Percentiles rank a stretch among this genome's conserved stretches.
Evolutionary conservation across 2,329 filamentous ascomycete species (phyloP).

Genomic region (Nemania abortiva): DNA sequence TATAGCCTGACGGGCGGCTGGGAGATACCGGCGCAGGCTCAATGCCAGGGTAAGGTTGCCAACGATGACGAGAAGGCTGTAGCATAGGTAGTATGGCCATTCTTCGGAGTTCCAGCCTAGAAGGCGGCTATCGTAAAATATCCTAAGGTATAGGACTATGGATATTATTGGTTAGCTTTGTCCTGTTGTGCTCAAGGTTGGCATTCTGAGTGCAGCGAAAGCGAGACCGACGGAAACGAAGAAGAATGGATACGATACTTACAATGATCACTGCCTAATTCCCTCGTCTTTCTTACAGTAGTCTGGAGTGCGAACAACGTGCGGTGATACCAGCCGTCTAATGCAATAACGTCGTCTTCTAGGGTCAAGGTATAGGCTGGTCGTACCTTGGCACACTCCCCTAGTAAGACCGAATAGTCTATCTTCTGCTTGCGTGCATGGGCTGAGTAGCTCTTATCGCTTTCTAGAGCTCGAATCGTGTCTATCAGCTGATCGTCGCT

Average conservation of each 20-base stretch:
- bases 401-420: conserved; percentile 45
- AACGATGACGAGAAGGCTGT: conserved; percentile 20
- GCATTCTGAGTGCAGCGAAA: background rate
- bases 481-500: background rate
- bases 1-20: background rate
- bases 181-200: conserved; percentile 3
- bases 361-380: conserved; percentile 44
- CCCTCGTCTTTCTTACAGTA: conserved; percentile 38
- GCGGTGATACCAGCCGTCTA: conserved; percentile 47
- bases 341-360: conserved; percentile 48
- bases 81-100: conserved; percentile 43
- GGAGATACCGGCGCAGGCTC: conserved; percentile 34
- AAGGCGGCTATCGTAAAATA: conserved; percentile 49
- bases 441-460: conserved; percentile 26
- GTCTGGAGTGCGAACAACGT: conserved; percentile 33
- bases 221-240: no score
- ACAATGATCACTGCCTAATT: conserved; percentile 40
- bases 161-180: no score
- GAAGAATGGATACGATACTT: background rate
- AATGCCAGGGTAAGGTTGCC: conserved; percentile 22
- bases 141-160: conserved; percentile 47
- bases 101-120: conserved; percentile 49
- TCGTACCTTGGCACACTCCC: conserved; percentile 42
- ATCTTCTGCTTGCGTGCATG: conserved; percentile 42
- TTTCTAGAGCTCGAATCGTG: background rate